Percentiles rank a stretch among this genome's conserved stretches.
Evolutionary conservation across 441 rosid species (phyloP).

Genomic region (Erysimum cheiri): DNA sequence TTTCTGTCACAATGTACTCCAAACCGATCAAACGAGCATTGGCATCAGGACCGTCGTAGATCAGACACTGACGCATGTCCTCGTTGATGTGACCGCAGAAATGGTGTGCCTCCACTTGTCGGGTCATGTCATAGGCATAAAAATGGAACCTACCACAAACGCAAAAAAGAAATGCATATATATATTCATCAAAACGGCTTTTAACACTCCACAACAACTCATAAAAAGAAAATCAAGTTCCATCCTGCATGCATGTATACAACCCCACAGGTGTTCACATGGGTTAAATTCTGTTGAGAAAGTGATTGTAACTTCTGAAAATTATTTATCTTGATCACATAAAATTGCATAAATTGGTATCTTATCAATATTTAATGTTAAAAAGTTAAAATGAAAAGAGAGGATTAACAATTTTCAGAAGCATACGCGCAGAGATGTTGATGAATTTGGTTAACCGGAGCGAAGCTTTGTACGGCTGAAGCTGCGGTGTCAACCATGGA

Average conservation of each 20-base stretch:
- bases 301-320: too few relatives aligned
- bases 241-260: not conserved
- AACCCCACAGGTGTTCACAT: not conserved
- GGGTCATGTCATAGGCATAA: conserved; percentile 69
- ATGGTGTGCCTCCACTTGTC: conserved; percentile 84
- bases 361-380: too few relatives aligned
- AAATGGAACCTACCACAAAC: conserved; percentile 60
- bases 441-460: conserved; percentile 70
- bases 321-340: not conserved
- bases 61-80: conserved; percentile 80
- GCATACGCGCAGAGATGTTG: conserved; percentile 87
- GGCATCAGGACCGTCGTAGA: conserved; percentile 58
- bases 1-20: conserved; percentile 76
- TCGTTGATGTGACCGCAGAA: conserved; percentile 79
- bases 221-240: not conserved
- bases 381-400: not conserved
- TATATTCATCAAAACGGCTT: not conserved
- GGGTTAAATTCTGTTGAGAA: too few relatives aligned
- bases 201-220: not conserved
- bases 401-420: not conserved
- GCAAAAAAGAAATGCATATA: not conserved
- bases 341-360: too few relatives aligned
- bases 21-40: conserved; percentile 72
- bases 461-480: conserved; percentile 69
- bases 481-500: conserved; percentile 64